Evolutionary conservation across 306 rosid genomes (phyloP).

Genomic region (Aeschynomene evenia): DNA sequence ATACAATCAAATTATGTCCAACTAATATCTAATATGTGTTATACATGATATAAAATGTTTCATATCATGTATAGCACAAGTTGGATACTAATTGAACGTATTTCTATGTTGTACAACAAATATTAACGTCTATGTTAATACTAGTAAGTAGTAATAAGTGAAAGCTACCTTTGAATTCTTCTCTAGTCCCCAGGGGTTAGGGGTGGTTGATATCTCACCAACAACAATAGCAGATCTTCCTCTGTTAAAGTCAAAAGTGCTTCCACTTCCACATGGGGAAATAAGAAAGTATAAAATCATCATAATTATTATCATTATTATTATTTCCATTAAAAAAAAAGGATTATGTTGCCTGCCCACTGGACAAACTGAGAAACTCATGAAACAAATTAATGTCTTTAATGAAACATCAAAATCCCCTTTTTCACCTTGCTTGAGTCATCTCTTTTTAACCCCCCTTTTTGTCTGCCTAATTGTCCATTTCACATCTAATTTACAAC

Average conservation of each 20-base stretch:
- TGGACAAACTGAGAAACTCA: constrained; percentile 43
- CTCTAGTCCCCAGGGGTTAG: constrained; percentile 21
- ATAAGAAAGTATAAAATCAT: constrained; percentile 33
- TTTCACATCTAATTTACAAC: constrained; percentile 24
- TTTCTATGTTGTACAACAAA: no score
- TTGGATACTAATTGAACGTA: no score
- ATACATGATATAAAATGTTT: no score
- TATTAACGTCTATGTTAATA: no score
- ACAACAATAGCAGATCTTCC: constrained; percentile 32
- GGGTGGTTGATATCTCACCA: constrained; percentile 32
- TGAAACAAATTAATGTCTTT: constrained; percentile 35
- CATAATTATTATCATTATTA: constrained; percentile 38
- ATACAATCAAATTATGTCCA: no score
- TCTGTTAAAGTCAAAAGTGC: constrained; percentile 39
- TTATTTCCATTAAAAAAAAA: constrained; percentile 26
- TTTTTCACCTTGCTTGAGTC: constrained; percentile 23
- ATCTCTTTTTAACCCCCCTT: constrained; percentile 26
- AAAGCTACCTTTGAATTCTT: constrained; percentile 6
- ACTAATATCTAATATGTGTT: no score
- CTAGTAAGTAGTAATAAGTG: no score
- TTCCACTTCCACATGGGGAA: constrained; percentile 35
- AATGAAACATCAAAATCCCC: constrained; percentile 19
- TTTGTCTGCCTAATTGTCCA: constrained; percentile 24
- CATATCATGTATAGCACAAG: no score
- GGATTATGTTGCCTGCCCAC: constrained; percentile 54